These are phyloP conservation scores for Ascochyta clinopodiicola DNA, from an alignment of 2,329 filamentous ascomycete species.

Conservation along the genomic window DNA sequence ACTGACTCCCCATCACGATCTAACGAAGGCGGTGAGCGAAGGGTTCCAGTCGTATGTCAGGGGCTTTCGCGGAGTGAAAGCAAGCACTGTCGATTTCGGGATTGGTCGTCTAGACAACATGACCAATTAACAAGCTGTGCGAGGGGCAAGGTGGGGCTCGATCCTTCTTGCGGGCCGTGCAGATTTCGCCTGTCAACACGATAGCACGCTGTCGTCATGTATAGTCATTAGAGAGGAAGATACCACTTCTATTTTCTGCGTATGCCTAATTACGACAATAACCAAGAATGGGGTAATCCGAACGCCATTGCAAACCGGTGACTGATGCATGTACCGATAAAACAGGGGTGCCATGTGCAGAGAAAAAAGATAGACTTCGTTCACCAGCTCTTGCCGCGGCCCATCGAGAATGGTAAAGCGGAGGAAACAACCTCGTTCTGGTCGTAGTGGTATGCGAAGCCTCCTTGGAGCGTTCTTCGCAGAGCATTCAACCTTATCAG, in stretches of 20 bases:
- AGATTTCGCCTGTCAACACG: not conserved
- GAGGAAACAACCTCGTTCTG: slow-evolving; percentile 46
- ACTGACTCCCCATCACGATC: slow-evolving; percentile 3
- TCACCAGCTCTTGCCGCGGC: slow-evolving; percentile 10
- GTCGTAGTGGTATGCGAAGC: slow-evolving; percentile 47
- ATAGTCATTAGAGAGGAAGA: too few relatives aligned
- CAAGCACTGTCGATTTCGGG: not conserved
- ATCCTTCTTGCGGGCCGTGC: not conserved
- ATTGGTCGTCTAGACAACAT: not conserved
- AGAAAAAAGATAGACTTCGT: not conserved
- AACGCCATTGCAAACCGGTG: slow-evolving; percentile 17
- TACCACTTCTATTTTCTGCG: not conserved
- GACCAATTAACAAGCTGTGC: slow-evolving; percentile 18
- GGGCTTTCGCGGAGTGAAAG: not conserved
- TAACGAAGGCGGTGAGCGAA: not conserved
- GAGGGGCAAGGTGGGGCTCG: slow-evolving; percentile 41
- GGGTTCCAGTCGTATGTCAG: not conserved
- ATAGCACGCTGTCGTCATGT: too few relatives aligned
- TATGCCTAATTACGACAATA: not conserved
- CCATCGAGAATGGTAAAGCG: slow-evolving; percentile 40
- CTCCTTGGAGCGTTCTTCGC: slow-evolving; percentile 62
- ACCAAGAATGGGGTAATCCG: not conserved
- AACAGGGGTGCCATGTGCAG: not conserved
- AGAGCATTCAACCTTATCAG: slow-evolving; percentile 68
- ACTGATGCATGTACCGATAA: slow-evolving; percentile 12